Evolutionary conservation across 176 grass and related monocot species (phyloP).

Genomic region (Eleusine indica): DNA sequence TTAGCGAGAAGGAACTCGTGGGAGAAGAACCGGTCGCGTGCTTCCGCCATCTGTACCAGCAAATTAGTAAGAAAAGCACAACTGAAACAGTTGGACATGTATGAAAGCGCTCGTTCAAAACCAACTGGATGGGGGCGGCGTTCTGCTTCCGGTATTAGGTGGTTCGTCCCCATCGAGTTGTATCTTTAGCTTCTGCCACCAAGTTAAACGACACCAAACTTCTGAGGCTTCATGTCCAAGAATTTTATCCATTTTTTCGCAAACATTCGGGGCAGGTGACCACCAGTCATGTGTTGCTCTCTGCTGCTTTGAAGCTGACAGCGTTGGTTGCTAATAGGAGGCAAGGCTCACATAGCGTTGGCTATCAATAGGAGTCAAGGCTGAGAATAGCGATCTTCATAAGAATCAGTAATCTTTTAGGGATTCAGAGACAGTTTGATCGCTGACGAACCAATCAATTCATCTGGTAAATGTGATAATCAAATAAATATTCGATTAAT

Average conservation of each 20-base stretch:
- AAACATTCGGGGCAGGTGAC: background rate
- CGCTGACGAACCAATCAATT: background rate
- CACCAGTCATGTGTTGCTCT: background rate
- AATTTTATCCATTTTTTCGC: background rate
- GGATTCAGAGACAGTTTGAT: background rate
- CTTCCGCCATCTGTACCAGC: background rate
- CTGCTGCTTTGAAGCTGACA: too few relatives aligned
- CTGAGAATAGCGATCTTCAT: background rate
- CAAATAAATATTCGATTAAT: background rate
- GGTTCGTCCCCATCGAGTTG: conserved; percentile 13
- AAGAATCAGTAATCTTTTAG: background rate
- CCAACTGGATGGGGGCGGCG: background rate
- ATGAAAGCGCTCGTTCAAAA: conserved; percentile 15
- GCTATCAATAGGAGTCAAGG: background rate
- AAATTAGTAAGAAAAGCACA: conserved; percentile 2
- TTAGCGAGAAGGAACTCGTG: conserved; percentile 21
- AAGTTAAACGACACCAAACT: conserved; percentile 2
- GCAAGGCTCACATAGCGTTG: too few relatives aligned
- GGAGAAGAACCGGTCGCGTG: conserved; percentile 32
- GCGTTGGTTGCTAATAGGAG: too few relatives aligned
- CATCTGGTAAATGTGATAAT: background rate
- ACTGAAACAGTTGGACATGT: background rate
- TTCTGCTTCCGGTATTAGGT: conserved; percentile 31
- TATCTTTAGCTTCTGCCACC: conserved; percentile 26
- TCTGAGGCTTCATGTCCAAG: background rate